Conservation (phyloP, 2,329 filamentous ascomycete species). For the Fusarium stilboides region DNA sequence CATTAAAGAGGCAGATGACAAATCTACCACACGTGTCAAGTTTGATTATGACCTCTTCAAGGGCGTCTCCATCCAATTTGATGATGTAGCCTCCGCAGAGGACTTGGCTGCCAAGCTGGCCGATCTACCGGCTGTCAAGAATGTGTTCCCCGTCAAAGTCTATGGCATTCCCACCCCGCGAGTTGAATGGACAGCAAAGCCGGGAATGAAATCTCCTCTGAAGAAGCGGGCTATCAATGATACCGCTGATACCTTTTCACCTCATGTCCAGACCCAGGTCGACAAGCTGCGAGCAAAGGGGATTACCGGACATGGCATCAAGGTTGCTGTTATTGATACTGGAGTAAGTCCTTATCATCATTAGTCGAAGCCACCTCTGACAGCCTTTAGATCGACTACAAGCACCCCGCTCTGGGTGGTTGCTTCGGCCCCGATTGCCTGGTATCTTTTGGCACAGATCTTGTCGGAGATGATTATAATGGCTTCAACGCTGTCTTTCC, state of each 20-base stretch:
- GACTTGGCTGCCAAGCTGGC: slow-evolving; percentile 61
- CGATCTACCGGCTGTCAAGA: slow-evolving; percentile 62
- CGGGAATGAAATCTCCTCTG: slow-evolving; percentile 31
- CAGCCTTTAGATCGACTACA: slow-evolving; percentile 68
- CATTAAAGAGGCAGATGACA: slow-evolving; percentile 14
- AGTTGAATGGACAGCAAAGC: slow-evolving; percentile 50
- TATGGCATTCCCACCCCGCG: slow-evolving; percentile 63
- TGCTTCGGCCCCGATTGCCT: slow-evolving; percentile 73
- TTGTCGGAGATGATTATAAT: slow-evolving; percentile 69
- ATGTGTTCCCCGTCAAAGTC: slow-evolving; percentile 63
- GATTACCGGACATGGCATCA: slow-evolving; percentile 66
- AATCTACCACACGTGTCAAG: slow-evolving; percentile 57
- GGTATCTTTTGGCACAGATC: slow-evolving; percentile 70
- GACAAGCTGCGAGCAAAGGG: slow-evolving; percentile 67
- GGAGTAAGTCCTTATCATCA: slow-evolving; percentile 59
- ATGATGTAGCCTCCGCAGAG: slow-evolving; percentile 61
- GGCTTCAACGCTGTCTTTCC: slow-evolving; percentile 58
- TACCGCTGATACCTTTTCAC: slow-evolving; percentile 58
- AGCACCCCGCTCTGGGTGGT: slow-evolving; percentile 73
- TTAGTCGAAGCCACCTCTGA: not conserved
- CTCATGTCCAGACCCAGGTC: slow-evolving; percentile 70
- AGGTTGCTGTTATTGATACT: slow-evolving; percentile 68
- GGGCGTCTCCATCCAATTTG: slow-evolving; percentile 67
- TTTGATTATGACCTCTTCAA: slow-evolving; percentile 68
- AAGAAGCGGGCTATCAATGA: slow-evolving; percentile 24